Percentiles rank a stretch among this genome's conserved stretches.
phyloP scores from a whole-genome alignment of 768 basidiomycete species.

The Lentinula sp. region DNA sequence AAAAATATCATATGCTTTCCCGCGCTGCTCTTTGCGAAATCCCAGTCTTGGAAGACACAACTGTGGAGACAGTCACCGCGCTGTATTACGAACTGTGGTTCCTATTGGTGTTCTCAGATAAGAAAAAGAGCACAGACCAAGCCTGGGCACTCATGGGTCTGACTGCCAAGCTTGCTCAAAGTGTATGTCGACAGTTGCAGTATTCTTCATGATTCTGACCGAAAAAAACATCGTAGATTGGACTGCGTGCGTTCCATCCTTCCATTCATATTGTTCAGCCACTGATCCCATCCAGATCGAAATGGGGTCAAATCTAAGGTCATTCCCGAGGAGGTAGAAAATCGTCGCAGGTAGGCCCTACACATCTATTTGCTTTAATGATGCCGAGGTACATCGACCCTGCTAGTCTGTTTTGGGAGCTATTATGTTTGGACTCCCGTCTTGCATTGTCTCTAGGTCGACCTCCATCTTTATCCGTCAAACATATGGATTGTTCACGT shows the following conservation, averaged over 20 bases:
- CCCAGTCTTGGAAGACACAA: slow-evolving; percentile 64
- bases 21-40: slow-evolving; percentile 57
- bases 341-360: slow-evolving; percentile 38
- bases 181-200: slow-evolving; percentile 25
- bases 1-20: slow-evolving; percentile 52
- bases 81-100: slow-evolving; percentile 67
- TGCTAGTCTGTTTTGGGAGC: slow-evolving; percentile 54
- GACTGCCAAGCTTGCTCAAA: slow-evolving; percentile 56
- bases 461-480: slow-evolving; percentile 59
- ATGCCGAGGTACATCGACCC: neutral
- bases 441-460: slow-evolving; percentile 63
- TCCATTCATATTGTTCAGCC: neutral
- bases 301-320: slow-evolving; percentile 60
- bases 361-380: neutral
- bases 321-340: slow-evolving; percentile 66
- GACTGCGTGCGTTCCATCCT: slow-evolving; percentile 41
- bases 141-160: slow-evolving; percentile 53
- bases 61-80: slow-evolving; percentile 51
- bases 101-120: slow-evolving; percentile 62
- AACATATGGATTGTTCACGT: slow-evolving; percentile 52
- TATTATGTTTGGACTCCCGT: slow-evolving; percentile 60
- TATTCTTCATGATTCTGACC: slow-evolving; percentile 5
- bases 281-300: slow-evolving; percentile 39
- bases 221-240: slow-evolving; percentile 32
- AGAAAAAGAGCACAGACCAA: slow-evolving; percentile 55